These are phyloP conservation scores for Termitomyces sp. DNA, from an alignment of 768 basidiomycete genomes.

Conservation along the genomic window DNA sequence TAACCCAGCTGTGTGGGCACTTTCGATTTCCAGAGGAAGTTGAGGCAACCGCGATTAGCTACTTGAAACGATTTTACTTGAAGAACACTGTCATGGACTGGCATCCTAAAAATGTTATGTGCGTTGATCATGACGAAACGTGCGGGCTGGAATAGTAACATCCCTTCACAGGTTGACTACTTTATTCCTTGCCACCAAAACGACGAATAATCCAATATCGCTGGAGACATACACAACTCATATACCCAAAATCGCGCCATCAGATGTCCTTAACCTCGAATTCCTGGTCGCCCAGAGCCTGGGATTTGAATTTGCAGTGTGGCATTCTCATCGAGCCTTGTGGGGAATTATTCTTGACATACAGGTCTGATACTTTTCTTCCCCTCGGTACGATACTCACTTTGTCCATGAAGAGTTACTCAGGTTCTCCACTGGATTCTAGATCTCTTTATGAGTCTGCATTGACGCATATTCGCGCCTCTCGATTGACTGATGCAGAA, in stretches of 20 bases:
- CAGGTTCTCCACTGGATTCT: conserved; percentile 44
- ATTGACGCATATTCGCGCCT: conserved; percentile 60
- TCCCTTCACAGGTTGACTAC: conserved; percentile 73
- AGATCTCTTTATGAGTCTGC: conserved; percentile 60
- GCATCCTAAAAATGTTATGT: conserved; percentile 99
- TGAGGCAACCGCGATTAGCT: conserved; percentile 86
- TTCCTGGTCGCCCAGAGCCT: conserved; percentile 95
- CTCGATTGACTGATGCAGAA: conserved; percentile 88
- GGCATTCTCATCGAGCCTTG: conserved; percentile 84
- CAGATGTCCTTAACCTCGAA: conserved; percentile 90
- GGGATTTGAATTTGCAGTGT: conserved; percentile 89
- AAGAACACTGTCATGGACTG: conserved; percentile 99
- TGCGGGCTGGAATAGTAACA: not conserved
- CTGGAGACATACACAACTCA: conserved; percentile 79
- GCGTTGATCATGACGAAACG: conserved; percentile 19
- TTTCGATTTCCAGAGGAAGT: conserved; percentile 91
- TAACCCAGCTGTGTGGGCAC: conserved; percentile 76
- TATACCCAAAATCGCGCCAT: conserved; percentile 75
- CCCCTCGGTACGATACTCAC: not conserved
- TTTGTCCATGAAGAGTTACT: conserved; percentile 41
- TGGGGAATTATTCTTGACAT: conserved; percentile 88
- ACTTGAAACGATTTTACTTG: conserved; percentile 94
- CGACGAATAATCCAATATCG: conserved; percentile 90
- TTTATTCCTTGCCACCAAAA: conserved; percentile 93
- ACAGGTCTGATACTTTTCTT: conserved; percentile 47